These are phyloP conservation scores for Pythium angustatum DNA, from an alignment of 352 stramenopile species.

Conservation along the genomic window DNA sequence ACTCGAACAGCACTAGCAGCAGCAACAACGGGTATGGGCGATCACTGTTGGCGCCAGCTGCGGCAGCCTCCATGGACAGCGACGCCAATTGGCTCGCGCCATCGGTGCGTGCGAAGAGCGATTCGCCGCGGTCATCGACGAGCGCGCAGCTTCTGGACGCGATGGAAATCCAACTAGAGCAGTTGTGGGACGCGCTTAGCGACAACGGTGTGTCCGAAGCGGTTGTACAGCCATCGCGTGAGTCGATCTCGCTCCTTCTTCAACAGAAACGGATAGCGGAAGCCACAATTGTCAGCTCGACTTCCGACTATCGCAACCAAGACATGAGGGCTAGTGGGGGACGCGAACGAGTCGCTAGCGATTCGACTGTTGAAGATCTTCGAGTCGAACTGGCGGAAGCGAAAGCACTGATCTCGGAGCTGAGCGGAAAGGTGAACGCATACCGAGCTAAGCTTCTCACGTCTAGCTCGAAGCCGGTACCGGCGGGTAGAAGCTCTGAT, in stretches of 20 bases:
- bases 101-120: not conserved
- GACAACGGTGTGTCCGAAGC: slow-evolving; percentile 33
- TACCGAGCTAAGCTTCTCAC: slow-evolving; percentile 28
- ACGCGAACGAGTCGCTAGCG: not conserved
- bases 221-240: slow-evolving; percentile 31
- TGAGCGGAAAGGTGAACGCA: slow-evolving; percentile 30
- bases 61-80: slow-evolving; percentile 20
- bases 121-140: not conserved
- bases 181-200: slow-evolving; percentile 29
- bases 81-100: slow-evolving; percentile 21
- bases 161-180: slow-evolving; percentile 41
- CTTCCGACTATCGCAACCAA: too few relatives aligned
- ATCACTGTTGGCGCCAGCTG: not conserved
- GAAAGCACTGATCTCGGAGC: slow-evolving; percentile 26
- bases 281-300: not conserved
- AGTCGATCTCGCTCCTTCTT: slow-evolving; percentile 37
- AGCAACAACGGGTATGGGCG: not conserved
- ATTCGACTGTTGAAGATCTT: slow-evolving; percentile 6
- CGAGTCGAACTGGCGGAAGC: slow-evolving; percentile 28
- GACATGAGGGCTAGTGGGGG: not conserved
- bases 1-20: too few relatives aligned
- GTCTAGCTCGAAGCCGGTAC: slow-evolving; percentile 25
- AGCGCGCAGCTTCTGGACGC: slow-evolving; percentile 22
- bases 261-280: slow-evolving; percentile 49
- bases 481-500: not conserved